Evolutionary conservation across 768 basidiomycete genomes (phyloP), one percentile per base, ranked within the genome.

Genomic region (Leccinum ochraceum): DNA sequence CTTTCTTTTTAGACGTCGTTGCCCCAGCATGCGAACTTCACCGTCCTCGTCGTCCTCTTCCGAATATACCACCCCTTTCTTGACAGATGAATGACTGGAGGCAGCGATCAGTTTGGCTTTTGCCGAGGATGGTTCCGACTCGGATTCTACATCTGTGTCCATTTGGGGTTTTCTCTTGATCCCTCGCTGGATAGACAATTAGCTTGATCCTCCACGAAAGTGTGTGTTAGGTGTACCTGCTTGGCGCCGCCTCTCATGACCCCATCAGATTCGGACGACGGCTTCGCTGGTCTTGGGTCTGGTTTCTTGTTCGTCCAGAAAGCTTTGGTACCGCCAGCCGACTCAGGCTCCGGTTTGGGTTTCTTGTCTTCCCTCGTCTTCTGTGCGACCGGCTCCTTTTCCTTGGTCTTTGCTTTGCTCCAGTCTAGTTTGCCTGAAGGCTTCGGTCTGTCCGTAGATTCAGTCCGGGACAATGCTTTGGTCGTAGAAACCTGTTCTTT

Each of bases 371-470:
- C 67, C 49, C 24, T 66, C 10, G 34, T 8, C 56, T 58, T 60
- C 32, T 58, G 59, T 26, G 24, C 17, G n/a, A 56, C 53, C 1
- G 59, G 54, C 24, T 52, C 68, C 42, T 69, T 70, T 10, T 74
- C 75, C 66, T 84, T 85, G 10, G 75, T 64, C 68, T 83, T 83
- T 28, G 82, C 81, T 63, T 82, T 86, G 71, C 84, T 83, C 79
- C 85, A 89, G 64, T 87, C 83, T 6, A 88, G 77, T 66, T 83
- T 85, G 5, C 85, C 86, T 3, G 79, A 70, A 30, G 69, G 60
- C 54, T 74, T 77, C 0, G 74, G 64, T 53, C 67, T 77, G 67
- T 68, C 71, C 49, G 59, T 73, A 8, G 60, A 32, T 44, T 71
- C 74, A 4, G 37, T 50, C 44, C 61, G 65, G 8, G 57, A 46